Conservation (phyloP, 306 rosid genomes). For the Cicer yamashitae region DNA sequence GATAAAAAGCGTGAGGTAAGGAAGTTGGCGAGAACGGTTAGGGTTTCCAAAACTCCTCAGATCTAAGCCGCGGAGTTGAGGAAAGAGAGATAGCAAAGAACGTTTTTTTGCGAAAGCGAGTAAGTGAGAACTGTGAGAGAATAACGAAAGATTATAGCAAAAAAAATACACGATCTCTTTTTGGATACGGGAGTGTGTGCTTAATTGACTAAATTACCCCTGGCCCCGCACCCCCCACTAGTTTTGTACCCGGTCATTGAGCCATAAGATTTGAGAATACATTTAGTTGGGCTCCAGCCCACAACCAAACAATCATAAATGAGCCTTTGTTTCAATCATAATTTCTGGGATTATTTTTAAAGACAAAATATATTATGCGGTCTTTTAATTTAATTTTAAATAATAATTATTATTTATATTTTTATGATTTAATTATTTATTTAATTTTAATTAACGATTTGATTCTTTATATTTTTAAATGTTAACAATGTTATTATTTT, state of each 20-base stretch:
- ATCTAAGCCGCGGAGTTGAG: slow-evolving; percentile 76
- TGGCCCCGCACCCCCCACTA: not conserved
- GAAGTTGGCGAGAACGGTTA: slow-evolving; percentile 41
- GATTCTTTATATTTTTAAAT: too few relatives aligned
- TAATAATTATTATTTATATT: too few relatives aligned
- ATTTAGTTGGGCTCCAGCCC: slow-evolving; percentile 40
- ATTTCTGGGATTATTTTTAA: too few relatives aligned
- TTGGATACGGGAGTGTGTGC: slow-evolving; percentile 11
- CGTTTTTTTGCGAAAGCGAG: slow-evolving; percentile 31
- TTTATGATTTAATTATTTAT: too few relatives aligned
- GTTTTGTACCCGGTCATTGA: slow-evolving; percentile 38
- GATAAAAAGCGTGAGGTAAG: not conserved
- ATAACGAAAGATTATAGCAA: slow-evolving; percentile 19
- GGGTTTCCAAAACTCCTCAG: slow-evolving; percentile 85
- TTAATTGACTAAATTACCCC: slow-evolving; percentile 44
- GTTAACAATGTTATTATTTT: too few relatives aligned
- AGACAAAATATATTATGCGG: too few relatives aligned
- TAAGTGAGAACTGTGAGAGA: slow-evolving; percentile 29
- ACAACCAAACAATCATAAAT: not conserved
- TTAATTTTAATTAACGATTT: too few relatives aligned
- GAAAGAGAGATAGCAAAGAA: slow-evolving; percentile 42
- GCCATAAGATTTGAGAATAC: not conserved
- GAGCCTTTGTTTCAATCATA: not conserved
- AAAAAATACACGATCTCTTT: not conserved
- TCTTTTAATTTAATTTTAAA: too few relatives aligned